Conservation (phyloP, 441 rosid species). For the Brassica hybrid region DNA sequence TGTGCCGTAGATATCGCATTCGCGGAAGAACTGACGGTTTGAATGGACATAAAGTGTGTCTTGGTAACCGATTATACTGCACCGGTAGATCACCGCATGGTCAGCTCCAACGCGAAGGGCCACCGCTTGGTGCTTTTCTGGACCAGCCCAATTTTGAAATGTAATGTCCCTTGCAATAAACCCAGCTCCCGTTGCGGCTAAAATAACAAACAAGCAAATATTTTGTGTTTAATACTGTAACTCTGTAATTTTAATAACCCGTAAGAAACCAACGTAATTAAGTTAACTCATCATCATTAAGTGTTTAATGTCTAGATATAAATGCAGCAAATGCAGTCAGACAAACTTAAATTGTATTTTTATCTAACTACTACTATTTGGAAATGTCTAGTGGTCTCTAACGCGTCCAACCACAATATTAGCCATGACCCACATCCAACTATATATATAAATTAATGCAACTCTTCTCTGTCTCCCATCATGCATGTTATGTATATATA, state of each 20-base stretch:
- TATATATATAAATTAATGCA: constrained; percentile 26
- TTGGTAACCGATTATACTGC: too few relatives aligned
- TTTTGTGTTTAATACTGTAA: not conserved
- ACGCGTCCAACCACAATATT: constrained; percentile 27
- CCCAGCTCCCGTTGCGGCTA: constrained; percentile 92
- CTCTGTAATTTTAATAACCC: not conserved
- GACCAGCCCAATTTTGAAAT: constrained; percentile 84
- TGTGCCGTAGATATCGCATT: constrained; percentile 82
- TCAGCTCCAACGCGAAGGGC: constrained; percentile 90
- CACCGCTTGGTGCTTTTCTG: constrained; percentile 90
- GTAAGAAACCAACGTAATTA: not conserved
- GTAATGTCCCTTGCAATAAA: constrained; percentile 90
- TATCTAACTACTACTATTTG: not conserved
- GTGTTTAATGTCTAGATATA: constrained; percentile 3
- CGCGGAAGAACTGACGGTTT: too few relatives aligned
- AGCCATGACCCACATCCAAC: constrained; percentile 43
- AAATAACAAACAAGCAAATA: not conserved
- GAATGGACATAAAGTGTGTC: too few relatives aligned
- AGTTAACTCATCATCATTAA: constrained; percentile 11
- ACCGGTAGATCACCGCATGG: too few relatives aligned
- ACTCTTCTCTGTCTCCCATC: constrained; percentile 37
- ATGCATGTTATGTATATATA: constrained; percentile 13
- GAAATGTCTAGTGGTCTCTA: constrained; percentile 31
- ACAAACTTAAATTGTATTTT: not conserved
- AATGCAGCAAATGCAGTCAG: constrained; percentile 6